Evolutionary conservation across 1,284 basidiomycete genomes (phyloP).

Genomic region (Cystobasidium pallidum): DNA sequence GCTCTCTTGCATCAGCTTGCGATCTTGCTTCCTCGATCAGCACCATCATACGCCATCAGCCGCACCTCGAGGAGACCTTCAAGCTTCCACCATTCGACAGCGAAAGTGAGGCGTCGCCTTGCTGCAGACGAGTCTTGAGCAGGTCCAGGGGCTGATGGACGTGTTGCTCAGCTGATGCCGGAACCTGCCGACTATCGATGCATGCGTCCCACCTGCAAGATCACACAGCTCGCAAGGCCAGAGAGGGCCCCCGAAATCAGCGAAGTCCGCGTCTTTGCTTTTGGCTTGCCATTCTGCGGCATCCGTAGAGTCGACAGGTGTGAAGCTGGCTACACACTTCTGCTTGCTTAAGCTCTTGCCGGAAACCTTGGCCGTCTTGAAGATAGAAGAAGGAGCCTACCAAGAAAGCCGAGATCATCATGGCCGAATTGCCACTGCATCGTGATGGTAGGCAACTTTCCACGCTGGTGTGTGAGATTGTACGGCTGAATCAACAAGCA

Average conservation of each 20-base stretch:
- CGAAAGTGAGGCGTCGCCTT: slow-evolving; percentile 58
- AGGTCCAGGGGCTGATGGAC: slow-evolving; percentile 79
- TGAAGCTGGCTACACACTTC: background rate
- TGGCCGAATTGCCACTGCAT: background rate
- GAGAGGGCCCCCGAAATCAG: slow-evolving; percentile 42
- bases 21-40: slow-evolving; percentile 17
- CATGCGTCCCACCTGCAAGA: slow-evolving; percentile 24
- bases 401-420: background rate
- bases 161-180: background rate
- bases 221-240: slow-evolving; percentile 42
- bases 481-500: too few species aligned
- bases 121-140: slow-evolving; percentile 83
- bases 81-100: background rate
- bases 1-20: background rate
- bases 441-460: background rate
- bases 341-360: background rate
- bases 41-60: background rate
- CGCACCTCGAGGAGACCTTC: background rate
- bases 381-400: background rate
- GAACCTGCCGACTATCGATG: background rate
- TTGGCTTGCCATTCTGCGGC: slow-evolving; percentile 32
- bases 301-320: slow-evolving; percentile 14
- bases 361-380: background rate
- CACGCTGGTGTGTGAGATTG: too few species aligned
- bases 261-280: slow-evolving; percentile 37